Evolutionary conservation across 164 flowering plant species (phyloP), one percentile per base, ranked within the genome.

Genomic region (Umbellularia californica): DNA sequence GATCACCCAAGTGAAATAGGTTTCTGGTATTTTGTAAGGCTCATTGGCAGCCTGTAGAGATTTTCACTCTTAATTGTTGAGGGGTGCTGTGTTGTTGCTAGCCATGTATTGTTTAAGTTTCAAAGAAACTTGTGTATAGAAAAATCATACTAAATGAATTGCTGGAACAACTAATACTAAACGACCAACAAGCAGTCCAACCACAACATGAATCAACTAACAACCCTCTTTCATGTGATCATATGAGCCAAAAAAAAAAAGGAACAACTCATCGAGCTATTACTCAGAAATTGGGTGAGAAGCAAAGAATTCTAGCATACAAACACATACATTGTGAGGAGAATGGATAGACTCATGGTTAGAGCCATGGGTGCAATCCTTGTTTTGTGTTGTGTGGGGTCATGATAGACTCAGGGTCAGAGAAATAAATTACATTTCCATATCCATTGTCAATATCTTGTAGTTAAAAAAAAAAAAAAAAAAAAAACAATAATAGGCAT

Each of bases 361-460:
- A 64, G 70, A 51, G 68, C 74, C n/a, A 13, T 69, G 52, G 72
- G 70, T 41, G 75, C 73, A 19, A 47, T 78, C 23, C 69, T 74
- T 15, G 25, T 72, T 2, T 64, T 79, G 27, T 74, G 66, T 58
- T 76, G 63, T 65, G 79, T 68, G 2, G 67, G 76, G 68, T 76
- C 70, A 0, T 1, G 25, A 24, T 24, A 24, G 25, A 24, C 25
- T 24, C 25, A 24, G 0, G 25, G 25, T 24, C 25, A 1, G 25
- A 24, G 25, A 24, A 24, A 24, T 24, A 24, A 24, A 24, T 24
- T 24, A 24, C 25, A 24, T 24, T 24, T 24, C 25, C 25, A 24
- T 24, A 24, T 25, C 27, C 27, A 25, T 25, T 25, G 27, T 25
- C 27, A 25, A 25, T 25, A 25, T 25, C 27, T 25, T 25, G 27